phyloP scores from a whole-genome alignment of 2,329 filamentous ascomycete genomes.

The Trichoderma arundinaceum region DNA sequence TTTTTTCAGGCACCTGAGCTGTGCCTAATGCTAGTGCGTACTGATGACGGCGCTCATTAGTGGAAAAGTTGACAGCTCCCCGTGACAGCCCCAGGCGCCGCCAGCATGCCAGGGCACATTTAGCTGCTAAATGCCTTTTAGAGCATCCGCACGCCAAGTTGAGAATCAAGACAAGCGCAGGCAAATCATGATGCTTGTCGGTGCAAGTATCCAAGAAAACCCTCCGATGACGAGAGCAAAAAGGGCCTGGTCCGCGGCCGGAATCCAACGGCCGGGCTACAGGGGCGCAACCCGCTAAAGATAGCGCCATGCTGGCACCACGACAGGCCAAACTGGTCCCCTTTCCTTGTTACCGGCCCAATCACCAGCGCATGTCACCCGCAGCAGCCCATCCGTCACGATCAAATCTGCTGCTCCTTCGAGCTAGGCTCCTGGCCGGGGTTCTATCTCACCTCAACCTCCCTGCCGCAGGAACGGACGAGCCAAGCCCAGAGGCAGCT shows the following conservation, averaged over 20 bases:
- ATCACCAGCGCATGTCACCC: neutral
- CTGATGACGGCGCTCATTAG: neutral
- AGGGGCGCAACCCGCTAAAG: too few relatives aligned
- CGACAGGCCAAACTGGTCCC: neutral
- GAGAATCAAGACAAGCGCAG: too few relatives aligned
- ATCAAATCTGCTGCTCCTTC: conserved; percentile 8
- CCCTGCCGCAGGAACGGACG: conserved; percentile 4
- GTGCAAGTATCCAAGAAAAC: neutral
- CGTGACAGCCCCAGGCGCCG: too few relatives aligned
- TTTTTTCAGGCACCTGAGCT: neutral
- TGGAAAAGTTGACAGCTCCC: too few relatives aligned
- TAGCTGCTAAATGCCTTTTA: too few relatives aligned
- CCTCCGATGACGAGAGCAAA: neutral
- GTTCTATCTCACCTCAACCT: neutral
- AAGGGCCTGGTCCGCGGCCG: too few relatives aligned
- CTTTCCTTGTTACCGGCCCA: neutral
- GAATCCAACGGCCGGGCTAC: too few relatives aligned
- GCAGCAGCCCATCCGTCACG: neutral
- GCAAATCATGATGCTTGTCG: too few relatives aligned
- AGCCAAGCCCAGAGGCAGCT: neutral
- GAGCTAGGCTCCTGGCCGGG: conserved; percentile 5
- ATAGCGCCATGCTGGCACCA: too few relatives aligned
- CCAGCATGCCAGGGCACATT: too few relatives aligned
- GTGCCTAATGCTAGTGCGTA: neutral
- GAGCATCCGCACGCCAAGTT: too few relatives aligned